Evolutionary conservation across 1,284 basidiomycete species (phyloP), one percentile per base, ranked within the genome.

Genomic region (Ganoderma meredithae): DNA sequence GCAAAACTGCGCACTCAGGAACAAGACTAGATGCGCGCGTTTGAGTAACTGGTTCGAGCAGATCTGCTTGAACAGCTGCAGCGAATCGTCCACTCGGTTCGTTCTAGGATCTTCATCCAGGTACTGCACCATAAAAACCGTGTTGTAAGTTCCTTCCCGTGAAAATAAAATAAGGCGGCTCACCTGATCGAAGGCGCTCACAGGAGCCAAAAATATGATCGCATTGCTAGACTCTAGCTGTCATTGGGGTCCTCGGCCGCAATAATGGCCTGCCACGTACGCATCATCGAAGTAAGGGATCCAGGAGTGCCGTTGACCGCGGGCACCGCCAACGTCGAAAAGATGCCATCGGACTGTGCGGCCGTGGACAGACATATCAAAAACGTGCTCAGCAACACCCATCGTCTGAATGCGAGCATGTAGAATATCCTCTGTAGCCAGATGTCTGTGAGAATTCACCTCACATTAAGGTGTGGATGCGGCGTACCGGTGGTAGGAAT

Each of bases 181-280:
- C 75, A 90, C 92, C 84, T 94, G 93, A 80, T 95, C 93, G 76
- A 94, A 95, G 8, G 93, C 93, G 76, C 92, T 94, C 69, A 95
- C 88, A n/a, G 93, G 93, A 40, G 93, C 92, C 63, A 95, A 86
- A 77, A 95, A 95, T 66, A 95, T 95, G 76, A 95, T 95, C 33
- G 93, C 93, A 69, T 91, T 93, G 15, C 77, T 79, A 40, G n/a
- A 31, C 25, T 7, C 7, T 27, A 22, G 22, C 22, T 3, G 39
- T 65, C 47, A 31, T n/a, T 25, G n/a, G 19, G 13, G 22, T 19
- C 31, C 49, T 17, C 4, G 33, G 8, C 6, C 8, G 47, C 15
- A 33, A 60, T 47, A 43, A 15, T 39, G 33, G 41, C 36, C 7
- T 39, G 36, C 19, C 19, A 76, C 77, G 61, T 67, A 79, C 74